These are phyloP conservation scores for Schwanniomyces vanrijiae DNA, from an alignment of 805 yeast species.

Conservation along the genomic window DNA sequence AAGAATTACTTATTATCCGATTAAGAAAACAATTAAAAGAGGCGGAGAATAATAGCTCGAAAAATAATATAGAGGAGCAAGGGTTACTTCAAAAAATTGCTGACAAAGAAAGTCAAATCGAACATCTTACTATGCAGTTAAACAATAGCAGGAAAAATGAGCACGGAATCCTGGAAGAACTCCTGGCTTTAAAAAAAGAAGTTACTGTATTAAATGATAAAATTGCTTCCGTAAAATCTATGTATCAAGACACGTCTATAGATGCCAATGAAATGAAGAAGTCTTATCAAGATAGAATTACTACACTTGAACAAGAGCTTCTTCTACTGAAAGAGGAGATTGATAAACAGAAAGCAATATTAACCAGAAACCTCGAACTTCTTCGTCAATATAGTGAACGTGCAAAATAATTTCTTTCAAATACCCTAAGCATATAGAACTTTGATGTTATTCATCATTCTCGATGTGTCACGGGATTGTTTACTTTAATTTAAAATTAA, in stretches of 20 bases:
- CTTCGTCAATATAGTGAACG: slow-evolving; percentile 4
- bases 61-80: background rate
- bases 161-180: background rate
- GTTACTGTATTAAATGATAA: slow-evolving; percentile 9
- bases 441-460: background rate
- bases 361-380: slow-evolving; percentile 6
- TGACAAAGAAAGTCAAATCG: background rate
- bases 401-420: background rate
- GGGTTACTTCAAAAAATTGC: background rate
- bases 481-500: background rate
- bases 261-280: background rate
- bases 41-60: background rate
- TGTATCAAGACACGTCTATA: background rate
- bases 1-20: background rate
- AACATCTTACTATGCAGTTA: background rate
- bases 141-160: background rate
- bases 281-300: background rate
- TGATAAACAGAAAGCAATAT: slow-evolving; percentile 7
- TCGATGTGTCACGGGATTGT: background rate
- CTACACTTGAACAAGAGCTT: background rate
- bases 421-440: background rate
- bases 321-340: slow-evolving; percentile 2
- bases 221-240: background rate
- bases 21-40: background rate
- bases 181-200: slow-evolving; percentile 1